Conservation (phyloP, 2,329 filamentous ascomycete genomes). For the Fusarium sp. region DNA sequence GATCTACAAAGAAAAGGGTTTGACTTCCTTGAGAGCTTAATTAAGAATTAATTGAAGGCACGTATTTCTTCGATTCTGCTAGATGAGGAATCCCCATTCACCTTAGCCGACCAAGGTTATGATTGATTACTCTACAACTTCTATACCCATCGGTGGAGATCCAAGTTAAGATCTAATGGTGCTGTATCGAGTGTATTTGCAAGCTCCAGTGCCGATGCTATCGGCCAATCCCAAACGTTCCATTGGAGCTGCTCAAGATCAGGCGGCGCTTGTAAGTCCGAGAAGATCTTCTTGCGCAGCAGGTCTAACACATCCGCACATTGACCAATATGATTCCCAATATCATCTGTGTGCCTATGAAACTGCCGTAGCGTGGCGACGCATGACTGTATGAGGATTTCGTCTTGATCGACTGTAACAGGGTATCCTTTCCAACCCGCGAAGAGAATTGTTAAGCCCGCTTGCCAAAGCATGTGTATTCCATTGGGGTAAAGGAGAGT, state of each 20-base stretch:
- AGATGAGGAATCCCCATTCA: no score
- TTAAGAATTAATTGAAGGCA: background rate
- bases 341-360: constrained; percentile 26
- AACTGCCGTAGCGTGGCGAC: constrained; percentile 26
- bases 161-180: constrained; percentile 40
- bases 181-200: constrained; percentile 44
- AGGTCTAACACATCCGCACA: constrained; percentile 44
- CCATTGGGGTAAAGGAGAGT: constrained; percentile 45
- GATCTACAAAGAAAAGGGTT: background rate
- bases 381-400: constrained; percentile 33
- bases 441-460: constrained; percentile 46
- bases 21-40: background rate
- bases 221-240: constrained; percentile 50
- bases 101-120: no score
- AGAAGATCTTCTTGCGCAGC: constrained; percentile 41
- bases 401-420: constrained; percentile 21
- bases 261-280: constrained; percentile 14
- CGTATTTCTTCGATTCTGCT: no score
- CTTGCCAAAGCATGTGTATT: constrained; percentile 49
- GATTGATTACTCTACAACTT: background rate
- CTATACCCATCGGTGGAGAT: constrained; percentile 7
- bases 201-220: constrained; percentile 47
- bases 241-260: constrained; percentile 42
- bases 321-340: constrained; percentile 24
- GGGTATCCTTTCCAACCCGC: constrained; percentile 43